Evolutionary conservation across 2,329 filamentous ascomycete genomes (phyloP).

Genomic region (Botryotinia narcissicola): DNA sequence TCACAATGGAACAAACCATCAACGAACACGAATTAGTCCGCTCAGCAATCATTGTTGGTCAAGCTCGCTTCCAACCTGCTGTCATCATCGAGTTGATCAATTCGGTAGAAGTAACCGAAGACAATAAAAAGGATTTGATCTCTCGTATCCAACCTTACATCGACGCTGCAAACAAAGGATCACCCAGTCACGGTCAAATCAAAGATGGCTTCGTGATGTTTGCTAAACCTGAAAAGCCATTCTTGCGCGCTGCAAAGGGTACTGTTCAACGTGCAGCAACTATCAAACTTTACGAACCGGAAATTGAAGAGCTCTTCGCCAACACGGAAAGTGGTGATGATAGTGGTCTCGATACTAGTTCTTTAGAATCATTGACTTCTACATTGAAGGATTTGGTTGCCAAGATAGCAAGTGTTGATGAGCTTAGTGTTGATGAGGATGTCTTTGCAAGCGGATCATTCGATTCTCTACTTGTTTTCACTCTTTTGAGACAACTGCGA

Average conservation of each 20-base stretch:
- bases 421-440: conserved; percentile 5
- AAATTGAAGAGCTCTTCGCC: conserved; percentile 23
- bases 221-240: conserved; percentile 18
- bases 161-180: conserved; percentile 18
- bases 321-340: neutral
- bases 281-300: conserved; percentile 16
- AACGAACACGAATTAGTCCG: conserved; percentile 1
- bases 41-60: conserved; percentile 29
- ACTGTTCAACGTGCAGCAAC: conserved; percentile 21
- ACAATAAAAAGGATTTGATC: conserved; percentile 22
- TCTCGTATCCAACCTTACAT: conserved; percentile 27
- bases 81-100: conserved; percentile 23
- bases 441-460: conserved; percentile 17
- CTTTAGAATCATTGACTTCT: neutral
- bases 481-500: conserved; percentile 19
- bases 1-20: conserved; percentile 15
- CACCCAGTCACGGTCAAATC: conserved; percentile 18
- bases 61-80: conserved; percentile 16
- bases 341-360: neutral
- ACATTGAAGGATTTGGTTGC: conserved; percentile 8
- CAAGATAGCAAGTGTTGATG: conserved; percentile 4
- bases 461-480: conserved; percentile 18
- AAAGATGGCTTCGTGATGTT: conserved; percentile 13
- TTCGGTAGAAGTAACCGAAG: neutral
- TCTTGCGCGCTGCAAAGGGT: conserved; percentile 22